Percentiles rank a stretch among this genome's conserved stretches.
These are phyloP conservation scores for Biscogniauxia mediterranea DNA, from an alignment of 2,329 filamentous ascomycete genomes.

Conservation along the genomic window DNA sequence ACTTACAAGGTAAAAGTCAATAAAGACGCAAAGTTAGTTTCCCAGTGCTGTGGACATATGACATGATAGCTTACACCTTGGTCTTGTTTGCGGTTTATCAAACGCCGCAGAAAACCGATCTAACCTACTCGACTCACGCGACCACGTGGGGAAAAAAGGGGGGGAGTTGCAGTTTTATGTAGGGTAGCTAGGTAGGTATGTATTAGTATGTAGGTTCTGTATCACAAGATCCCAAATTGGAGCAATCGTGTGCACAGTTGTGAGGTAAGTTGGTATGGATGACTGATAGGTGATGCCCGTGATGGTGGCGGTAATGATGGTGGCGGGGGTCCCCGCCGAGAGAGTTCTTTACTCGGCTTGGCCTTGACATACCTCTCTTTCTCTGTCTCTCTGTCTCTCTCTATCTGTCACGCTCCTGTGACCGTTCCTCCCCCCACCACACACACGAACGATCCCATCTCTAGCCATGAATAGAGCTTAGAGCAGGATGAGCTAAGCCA, in stretches of 20 bases:
- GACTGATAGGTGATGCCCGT: no score
- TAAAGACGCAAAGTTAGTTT: neutral
- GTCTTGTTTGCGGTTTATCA: neutral
- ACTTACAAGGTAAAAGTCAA: no score
- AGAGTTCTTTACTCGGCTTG: no score
- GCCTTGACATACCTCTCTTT: neutral
- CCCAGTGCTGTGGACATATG: neutral
- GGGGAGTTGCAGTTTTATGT: neutral
- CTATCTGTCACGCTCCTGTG: neutral
- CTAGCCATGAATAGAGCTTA: neutral
- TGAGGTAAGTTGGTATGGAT: no score
- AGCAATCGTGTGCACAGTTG: neutral
- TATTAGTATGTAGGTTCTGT: no score
- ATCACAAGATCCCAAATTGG: neutral
- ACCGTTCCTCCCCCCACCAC: neutral
- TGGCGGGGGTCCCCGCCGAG: no score
- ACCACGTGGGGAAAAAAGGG: neutral
- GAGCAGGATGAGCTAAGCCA: no score
- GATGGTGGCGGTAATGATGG: no score
- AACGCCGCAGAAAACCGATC: neutral
- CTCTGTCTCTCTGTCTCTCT: neutral
- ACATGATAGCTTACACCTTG: neutral
- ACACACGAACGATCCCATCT: neutral
- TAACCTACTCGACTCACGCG: neutral
- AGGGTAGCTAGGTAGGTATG: no score